A percentile compares a stretch with the other conserved stretches of the same genome.
Conservation (phyloP, 768 basidiomycete genomes). For the Suillus americanus region DNA sequence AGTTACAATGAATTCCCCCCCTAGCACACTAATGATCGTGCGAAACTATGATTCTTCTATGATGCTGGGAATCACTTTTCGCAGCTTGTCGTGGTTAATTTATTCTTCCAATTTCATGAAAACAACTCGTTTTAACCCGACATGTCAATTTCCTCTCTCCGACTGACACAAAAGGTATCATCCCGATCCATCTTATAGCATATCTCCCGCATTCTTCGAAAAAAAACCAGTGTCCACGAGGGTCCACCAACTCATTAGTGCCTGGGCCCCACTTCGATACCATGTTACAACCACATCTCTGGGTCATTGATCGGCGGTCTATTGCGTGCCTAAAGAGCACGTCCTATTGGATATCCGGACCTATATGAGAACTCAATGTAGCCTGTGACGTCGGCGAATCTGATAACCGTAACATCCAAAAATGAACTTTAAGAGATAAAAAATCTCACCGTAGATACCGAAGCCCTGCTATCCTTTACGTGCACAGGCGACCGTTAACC, state of each 20-base stretch:
- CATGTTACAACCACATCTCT: conserved; percentile 8
- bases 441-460: not conserved
- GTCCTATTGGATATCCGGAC: not conserved
- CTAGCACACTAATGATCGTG: conserved; percentile 13
- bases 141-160: conserved; percentile 15
- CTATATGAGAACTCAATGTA: not conserved
- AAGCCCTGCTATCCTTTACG: not conserved
- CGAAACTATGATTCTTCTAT: conserved; percentile 13
- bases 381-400: not conserved
- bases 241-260: conserved; percentile 1
- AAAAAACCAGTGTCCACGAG: not conserved
- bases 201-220: conserved; percentile 17
- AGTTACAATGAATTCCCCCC: not conserved
- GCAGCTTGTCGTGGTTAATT: conserved; percentile 10
- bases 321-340: conserved; percentile 9
- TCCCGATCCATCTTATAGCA: conserved; percentile 17
- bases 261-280: conserved; percentile 6
- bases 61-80: conserved; percentile 21
- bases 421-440: not conserved
- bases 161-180: conserved; percentile 6
- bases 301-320: not conserved
- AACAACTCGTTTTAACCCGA: conserved; percentile 9
- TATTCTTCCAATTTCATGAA: conserved; percentile 8
- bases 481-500: not conserved
- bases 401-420: not conserved